Conservation (phyloP, 306 rosid genomes). For the Inga laurina region DNA sequence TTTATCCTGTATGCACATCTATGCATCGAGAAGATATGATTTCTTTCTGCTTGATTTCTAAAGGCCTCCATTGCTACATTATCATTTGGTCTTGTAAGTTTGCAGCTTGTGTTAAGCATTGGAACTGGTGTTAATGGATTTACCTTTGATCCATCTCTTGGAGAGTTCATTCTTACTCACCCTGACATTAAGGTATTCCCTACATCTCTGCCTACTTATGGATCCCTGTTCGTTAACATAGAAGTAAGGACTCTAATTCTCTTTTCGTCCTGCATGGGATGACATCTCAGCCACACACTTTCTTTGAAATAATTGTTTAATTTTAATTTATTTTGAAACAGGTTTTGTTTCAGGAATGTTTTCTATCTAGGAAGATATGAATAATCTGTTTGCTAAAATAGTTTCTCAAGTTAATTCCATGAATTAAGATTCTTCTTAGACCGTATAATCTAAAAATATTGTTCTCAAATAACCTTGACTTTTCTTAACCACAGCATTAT, state of each 20-base stretch:
- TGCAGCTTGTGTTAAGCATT: conserved; percentile 80
- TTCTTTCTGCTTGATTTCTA: conserved; percentile 24
- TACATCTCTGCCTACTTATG: background rate
- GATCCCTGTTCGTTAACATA: background rate
- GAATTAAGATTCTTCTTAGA: background rate
- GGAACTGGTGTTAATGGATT: conserved; percentile 90
- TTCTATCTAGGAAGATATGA: background rate
- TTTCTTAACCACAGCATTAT: background rate
- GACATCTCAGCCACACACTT: background rate
- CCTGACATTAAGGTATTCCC: conserved; percentile 82
- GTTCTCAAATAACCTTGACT: background rate
- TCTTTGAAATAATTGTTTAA: background rate
- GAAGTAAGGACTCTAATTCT: background rate
- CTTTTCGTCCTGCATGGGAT: conserved; percentile 9
- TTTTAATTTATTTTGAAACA: background rate
- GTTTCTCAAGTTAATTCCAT: background rate
- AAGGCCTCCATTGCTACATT: conserved; percentile 1
- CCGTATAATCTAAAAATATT: background rate
- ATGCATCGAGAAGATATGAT: background rate
- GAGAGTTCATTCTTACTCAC: conserved; percentile 95
- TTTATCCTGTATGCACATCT: background rate
- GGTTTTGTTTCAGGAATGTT: background rate
- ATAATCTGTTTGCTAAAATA: background rate
- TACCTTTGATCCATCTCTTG: conserved; percentile 97
- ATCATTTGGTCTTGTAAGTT: conserved; percentile 32